phyloP scores from a whole-genome alignment of 306 rosid species.

The Albizia julibrissin region DNA sequence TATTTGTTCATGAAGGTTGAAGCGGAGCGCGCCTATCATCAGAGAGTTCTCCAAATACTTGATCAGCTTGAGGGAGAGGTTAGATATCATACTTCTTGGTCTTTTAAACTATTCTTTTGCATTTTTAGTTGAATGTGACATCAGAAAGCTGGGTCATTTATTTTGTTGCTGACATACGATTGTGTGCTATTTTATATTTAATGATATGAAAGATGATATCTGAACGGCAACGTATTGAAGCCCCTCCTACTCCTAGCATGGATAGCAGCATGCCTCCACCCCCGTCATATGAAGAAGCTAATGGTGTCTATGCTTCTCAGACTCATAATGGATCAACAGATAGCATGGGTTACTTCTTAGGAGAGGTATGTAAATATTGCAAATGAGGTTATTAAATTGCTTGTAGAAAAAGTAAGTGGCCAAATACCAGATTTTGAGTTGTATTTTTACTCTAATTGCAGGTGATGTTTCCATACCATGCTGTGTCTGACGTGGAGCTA shows the following conservation, averaged over 20 bases:
- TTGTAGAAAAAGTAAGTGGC: slow-evolving; percentile 3
- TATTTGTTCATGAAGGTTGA: slow-evolving; percentile 66
- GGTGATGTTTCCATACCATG: slow-evolving; percentile 82
- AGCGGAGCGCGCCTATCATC: slow-evolving; percentile 91
- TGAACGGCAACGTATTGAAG: slow-evolving; percentile 90
- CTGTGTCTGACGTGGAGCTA: slow-evolving; percentile 86
- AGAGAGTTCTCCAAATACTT: slow-evolving; percentile 79
- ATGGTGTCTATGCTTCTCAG: slow-evolving; percentile 79
- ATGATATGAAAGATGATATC: slow-evolving; percentile 72
- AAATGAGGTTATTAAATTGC: slow-evolving; percentile 1
- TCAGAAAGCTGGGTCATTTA: slow-evolving; percentile 16
- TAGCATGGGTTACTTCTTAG: slow-evolving; percentile 80
- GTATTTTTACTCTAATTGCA: slow-evolving; percentile 37
- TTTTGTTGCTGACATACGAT: slow-evolving; percentile 31
- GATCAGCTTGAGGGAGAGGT: slow-evolving; percentile 98
- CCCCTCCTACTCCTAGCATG: slow-evolving; percentile 71
- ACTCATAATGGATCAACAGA: slow-evolving; percentile 70
- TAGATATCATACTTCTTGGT: slow-evolving; percentile 18
- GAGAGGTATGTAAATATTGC: slow-evolving; percentile 68
- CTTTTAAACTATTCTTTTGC: slow-evolving; percentile 18
- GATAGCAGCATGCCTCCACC: slow-evolving; percentile 81
- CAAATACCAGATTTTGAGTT: slow-evolving; percentile 24
- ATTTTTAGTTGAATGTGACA: slow-evolving; percentile 18
- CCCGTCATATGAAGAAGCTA: slow-evolving; percentile 86
- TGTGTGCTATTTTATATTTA: slow-evolving; percentile 27